Evolutionary conservation across 805 yeast genomes (phyloP).

Genomic region (Myxozyma melibiosi): DNA sequence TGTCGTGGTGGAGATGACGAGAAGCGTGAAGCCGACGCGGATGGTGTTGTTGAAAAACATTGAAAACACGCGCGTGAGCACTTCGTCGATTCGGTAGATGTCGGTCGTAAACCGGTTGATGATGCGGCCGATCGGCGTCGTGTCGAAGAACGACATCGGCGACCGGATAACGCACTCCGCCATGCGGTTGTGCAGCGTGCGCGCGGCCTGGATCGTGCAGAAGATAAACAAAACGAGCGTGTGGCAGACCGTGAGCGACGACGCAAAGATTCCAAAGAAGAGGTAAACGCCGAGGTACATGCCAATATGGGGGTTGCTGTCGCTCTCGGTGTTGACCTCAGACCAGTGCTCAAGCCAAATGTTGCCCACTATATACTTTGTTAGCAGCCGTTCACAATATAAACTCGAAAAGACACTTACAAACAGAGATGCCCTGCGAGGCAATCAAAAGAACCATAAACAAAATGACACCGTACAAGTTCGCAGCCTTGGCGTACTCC

Average conservation of each 20-base stretch:
- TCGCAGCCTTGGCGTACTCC: slow-evolving; percentile 87
- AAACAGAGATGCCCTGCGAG: slow-evolving; percentile 36
- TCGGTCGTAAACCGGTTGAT: slow-evolving; percentile 90
- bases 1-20: slow-evolving; percentile 81
- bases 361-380: slow-evolving; percentile 50
- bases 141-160: slow-evolving; percentile 94
- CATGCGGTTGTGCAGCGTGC: slow-evolving; percentile 69
- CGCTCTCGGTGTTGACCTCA: slow-evolving; percentile 72
- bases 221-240: slow-evolving; percentile 71
- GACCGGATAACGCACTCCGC: slow-evolving; percentile 74
- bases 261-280: slow-evolving; percentile 68
- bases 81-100: slow-evolving; percentile 84
- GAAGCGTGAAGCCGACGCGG: slow-evolving; percentile 59
- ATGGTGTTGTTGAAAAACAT: slow-evolving; percentile 44
- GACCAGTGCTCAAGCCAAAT: slow-evolving; percentile 98
- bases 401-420: slow-evolving; percentile 55
- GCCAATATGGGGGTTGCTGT: slow-evolving; percentile 71
- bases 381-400: slow-evolving; percentile 41
- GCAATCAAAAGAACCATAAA: slow-evolving; percentile 55
- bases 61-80: slow-evolving; percentile 46
- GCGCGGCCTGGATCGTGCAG: slow-evolving; percentile 84
- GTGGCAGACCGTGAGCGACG: slow-evolving; percentile 64
- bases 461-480: slow-evolving; percentile 62
- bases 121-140: slow-evolving; percentile 92
- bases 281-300: slow-evolving; percentile 76